A percentile compares a stretch with the other conserved stretches of the same genome.
Conservation (phyloP, 1,139 yeast genomes). For the Candida mesenterica region DNA sequence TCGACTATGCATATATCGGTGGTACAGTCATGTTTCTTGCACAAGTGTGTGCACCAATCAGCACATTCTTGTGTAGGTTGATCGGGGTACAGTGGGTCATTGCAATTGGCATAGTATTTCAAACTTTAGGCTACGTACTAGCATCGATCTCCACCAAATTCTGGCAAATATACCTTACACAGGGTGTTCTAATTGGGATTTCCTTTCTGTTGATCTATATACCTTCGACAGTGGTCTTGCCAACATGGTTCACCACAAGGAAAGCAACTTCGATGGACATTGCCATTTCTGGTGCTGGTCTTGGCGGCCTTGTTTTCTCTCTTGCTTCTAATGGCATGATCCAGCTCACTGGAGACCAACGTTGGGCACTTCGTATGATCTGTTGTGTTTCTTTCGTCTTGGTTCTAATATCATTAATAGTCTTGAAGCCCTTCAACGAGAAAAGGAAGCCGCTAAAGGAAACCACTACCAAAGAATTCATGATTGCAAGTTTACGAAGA, state of each 20-base stretch:
- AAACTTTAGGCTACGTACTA: conserved; percentile 56
- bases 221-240: conserved; percentile 58
- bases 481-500: conserved; percentile 20
- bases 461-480: conserved; percentile 20
- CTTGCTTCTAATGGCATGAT: conserved; percentile 48
- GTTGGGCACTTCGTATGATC: conserved; percentile 66
- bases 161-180: conserved; percentile 68
- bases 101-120: conserved; percentile 48
- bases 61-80: conserved; percentile 30
- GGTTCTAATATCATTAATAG: conserved; percentile 31
- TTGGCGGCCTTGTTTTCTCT: conserved; percentile 54
- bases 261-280: conserved; percentile 1
- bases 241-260: conserved; percentile 18
- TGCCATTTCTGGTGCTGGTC: conserved; percentile 59
- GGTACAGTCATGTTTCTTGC: conserved; percentile 62
- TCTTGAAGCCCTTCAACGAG: conserved; percentile 48
- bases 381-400: conserved; percentile 49
- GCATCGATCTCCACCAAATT: conserved; percentile 63
- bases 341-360: conserved; percentile 50
- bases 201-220: conserved; percentile 53
- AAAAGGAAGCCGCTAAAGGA: conserved; percentile 26
- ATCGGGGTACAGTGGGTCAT: conserved; percentile 36
- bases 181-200: conserved; percentile 64
- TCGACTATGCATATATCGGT: conserved; percentile 69
- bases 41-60: conserved; percentile 56